These are phyloP conservation scores for Talaromyces liani DNA, from an alignment of 495 filamentous ascomycete genomes.

Conservation along the genomic window DNA sequence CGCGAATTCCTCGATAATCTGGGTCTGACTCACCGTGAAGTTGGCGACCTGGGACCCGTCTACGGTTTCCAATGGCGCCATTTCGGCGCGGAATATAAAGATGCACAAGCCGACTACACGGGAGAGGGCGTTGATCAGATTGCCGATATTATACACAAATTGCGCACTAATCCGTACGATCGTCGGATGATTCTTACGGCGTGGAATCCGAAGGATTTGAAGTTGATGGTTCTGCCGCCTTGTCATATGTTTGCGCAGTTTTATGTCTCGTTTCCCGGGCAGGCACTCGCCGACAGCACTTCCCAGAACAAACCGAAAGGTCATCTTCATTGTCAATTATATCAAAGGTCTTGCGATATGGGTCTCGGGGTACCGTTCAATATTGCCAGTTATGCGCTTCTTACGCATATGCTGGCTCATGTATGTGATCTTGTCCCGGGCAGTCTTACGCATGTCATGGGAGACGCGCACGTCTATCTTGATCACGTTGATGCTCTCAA, in stretches of 20 bases:
- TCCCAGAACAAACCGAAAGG: slow-evolving; percentile 45
- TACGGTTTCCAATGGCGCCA: slow-evolving; percentile 99
- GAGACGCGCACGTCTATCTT: slow-evolving; percentile 89
- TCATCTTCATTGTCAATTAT: slow-evolving; percentile 73
- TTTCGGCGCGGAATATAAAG: slow-evolving; percentile 84
- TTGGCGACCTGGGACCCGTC: slow-evolving; percentile 88
- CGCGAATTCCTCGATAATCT: slow-evolving; percentile 81
- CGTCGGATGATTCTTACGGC: slow-evolving; percentile 81
- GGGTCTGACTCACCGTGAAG: slow-evolving; percentile 69
- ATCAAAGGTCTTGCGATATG: slow-evolving; percentile 96
- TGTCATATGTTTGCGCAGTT: slow-evolving; percentile 99
- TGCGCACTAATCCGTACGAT: slow-evolving; percentile 77
- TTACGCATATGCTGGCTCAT: slow-evolving; percentile 90
- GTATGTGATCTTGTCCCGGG: slow-evolving; percentile 77
- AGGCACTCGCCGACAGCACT: slow-evolving; percentile 18
- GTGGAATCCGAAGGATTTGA: slow-evolving; percentile 85
- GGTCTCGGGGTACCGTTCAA: slow-evolving; percentile 97
- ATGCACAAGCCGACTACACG: slow-evolving; percentile 72
- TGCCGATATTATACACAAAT: slow-evolving; percentile 73
- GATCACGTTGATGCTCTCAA: slow-evolving; percentile 87
- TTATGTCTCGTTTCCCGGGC: slow-evolving; percentile 72
- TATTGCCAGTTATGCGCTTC: slow-evolving; percentile 84
- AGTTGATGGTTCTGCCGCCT: slow-evolving; percentile 88
- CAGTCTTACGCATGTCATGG: slow-evolving; percentile 85
- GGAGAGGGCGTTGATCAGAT: slow-evolving; percentile 91